Evolutionary conservation across 2,329 filamentous ascomycete genomes (phyloP).

Genomic region (Cladosporium cucumerinum): DNA sequence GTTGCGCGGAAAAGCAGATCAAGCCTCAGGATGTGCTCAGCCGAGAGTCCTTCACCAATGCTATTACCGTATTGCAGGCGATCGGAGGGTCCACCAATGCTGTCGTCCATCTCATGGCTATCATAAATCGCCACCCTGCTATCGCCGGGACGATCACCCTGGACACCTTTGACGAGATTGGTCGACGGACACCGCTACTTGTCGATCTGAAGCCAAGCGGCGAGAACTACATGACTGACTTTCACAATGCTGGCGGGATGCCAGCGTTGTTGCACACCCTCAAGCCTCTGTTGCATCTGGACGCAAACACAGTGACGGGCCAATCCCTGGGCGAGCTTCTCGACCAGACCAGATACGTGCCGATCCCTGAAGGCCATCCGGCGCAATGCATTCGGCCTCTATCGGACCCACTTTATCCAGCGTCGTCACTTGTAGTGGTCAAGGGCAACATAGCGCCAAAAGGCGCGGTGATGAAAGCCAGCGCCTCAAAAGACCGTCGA

Average conservation of each 20-base stretch:
- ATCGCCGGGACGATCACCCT: slow-evolving; percentile 46
- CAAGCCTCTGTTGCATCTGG: slow-evolving; percentile 45
- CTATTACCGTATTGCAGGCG: slow-evolving; percentile 45
- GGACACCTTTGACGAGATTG: slow-evolving; percentile 48
- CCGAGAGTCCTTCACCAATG: slow-evolving; percentile 49
- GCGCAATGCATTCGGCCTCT: slow-evolving; percentile 46
- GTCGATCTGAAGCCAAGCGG: slow-evolving; percentile 53
- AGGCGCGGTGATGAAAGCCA: slow-evolving; percentile 51
- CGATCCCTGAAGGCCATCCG: slow-evolving; percentile 42
- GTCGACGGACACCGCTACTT: slow-evolving; percentile 45
- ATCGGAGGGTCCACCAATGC: slow-evolving; percentile 46
- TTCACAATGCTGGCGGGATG: slow-evolving; percentile 54
- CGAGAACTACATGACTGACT: slow-evolving; percentile 54
- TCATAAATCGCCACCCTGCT: slow-evolving; percentile 49
- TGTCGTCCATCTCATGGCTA: slow-evolving; percentile 45
- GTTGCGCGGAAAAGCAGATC: slow-evolving; percentile 36
- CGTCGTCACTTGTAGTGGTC: slow-evolving; percentile 46
- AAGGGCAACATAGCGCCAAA: slow-evolving; percentile 48
- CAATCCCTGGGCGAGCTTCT: slow-evolving; percentile 48
- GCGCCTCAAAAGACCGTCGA: slow-evolving; percentile 47
- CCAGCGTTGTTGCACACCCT: slow-evolving; percentile 47
- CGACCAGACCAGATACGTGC: slow-evolving; percentile 38
- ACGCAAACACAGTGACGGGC: slow-evolving; percentile 47
- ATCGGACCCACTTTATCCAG: slow-evolving; percentile 44
- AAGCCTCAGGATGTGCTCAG: slow-evolving; percentile 46